A percentile compares a stretch with the other conserved stretches of the same genome.
Evolutionary conservation across 129 eudicot genomes (phyloP).

Genomic region (Apium graveolens): DNA sequence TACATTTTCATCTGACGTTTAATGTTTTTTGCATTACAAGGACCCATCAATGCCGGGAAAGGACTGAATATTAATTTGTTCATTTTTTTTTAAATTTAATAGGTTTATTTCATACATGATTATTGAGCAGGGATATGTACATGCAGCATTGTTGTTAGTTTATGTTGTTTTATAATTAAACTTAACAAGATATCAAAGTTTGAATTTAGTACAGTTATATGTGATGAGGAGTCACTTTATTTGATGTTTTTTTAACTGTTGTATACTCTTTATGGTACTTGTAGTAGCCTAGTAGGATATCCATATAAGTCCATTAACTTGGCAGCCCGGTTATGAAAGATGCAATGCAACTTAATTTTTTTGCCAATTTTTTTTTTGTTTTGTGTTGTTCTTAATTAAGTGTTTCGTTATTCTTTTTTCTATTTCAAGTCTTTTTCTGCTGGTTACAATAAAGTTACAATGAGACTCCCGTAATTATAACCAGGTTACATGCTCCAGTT

Average conservation of each 20-base stretch:
- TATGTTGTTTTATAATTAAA: background rate
- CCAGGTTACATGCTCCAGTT: constrained; percentile 43
- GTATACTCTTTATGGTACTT: background rate
- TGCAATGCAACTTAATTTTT: background rate
- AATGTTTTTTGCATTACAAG: background rate
- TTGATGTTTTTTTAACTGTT: background rate
- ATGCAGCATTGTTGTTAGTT: background rate
- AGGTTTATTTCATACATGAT: background rate
- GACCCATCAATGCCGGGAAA: background rate
- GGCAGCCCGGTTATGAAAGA: background rate
- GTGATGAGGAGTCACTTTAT: background rate
- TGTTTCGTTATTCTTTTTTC: background rate
- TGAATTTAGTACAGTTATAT: background rate
- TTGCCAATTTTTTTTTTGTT: background rate
- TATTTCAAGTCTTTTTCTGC: background rate
- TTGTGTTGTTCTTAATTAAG: background rate
- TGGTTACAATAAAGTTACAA: background rate
- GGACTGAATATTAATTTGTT: background rate
- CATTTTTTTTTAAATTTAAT: background rate
- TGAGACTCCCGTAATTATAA: constrained; percentile 5
- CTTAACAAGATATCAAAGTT: background rate
- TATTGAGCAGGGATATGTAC: background rate
- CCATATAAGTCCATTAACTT: background rate
- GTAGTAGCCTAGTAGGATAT: background rate
- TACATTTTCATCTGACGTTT: background rate